These are phyloP conservation scores for Mycena rebaudengoi DNA, from an alignment of 768 basidiomycete genomes.

Conservation along the genomic window DNA sequence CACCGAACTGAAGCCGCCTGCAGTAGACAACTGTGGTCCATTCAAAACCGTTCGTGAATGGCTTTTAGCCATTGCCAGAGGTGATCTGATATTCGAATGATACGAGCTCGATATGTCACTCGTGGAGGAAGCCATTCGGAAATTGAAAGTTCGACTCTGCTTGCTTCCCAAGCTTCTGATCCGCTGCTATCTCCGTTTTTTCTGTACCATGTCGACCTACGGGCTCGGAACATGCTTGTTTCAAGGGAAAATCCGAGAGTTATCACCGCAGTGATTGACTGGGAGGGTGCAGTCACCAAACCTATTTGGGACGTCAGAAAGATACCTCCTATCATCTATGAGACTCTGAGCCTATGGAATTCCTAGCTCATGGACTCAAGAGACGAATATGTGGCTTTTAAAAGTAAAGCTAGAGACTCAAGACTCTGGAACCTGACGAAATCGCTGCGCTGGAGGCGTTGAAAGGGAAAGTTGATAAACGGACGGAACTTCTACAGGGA, in stretches of 20 bases:
- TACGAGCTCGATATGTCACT: background rate
- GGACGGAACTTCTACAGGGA: too few relatives aligned
- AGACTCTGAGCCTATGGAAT: too few relatives aligned
- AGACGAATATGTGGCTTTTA: too few relatives aligned
- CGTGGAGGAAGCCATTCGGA: background rate
- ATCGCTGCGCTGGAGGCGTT: too few relatives aligned
- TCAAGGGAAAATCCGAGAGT: background rate
- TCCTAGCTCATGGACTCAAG: too few relatives aligned
- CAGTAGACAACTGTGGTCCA: constrained; percentile 21
- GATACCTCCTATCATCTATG: too few relatives aligned
- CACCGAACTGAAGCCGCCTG: background rate
- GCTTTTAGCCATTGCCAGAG: constrained; percentile 13
- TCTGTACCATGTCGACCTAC: background rate
- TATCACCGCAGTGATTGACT: background rate
- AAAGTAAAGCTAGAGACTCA: too few relatives aligned
- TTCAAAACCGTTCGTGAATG: constrained; percentile 6
- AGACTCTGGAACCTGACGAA: too few relatives aligned
- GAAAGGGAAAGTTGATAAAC: too few relatives aligned
- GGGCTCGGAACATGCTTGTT: background rate
- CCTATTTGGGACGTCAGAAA: background rate
- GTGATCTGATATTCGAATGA: constrained; percentile 3
- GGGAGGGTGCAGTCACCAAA: background rate
- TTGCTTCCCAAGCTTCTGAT: background rate
- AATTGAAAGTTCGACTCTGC: background rate
- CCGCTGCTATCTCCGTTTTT: background rate